Evolutionary conservation across 1,139 yeast species (phyloP), one percentile per base, ranked within the genome.

Genomic region (Geotrichum aggregatum): DNA sequence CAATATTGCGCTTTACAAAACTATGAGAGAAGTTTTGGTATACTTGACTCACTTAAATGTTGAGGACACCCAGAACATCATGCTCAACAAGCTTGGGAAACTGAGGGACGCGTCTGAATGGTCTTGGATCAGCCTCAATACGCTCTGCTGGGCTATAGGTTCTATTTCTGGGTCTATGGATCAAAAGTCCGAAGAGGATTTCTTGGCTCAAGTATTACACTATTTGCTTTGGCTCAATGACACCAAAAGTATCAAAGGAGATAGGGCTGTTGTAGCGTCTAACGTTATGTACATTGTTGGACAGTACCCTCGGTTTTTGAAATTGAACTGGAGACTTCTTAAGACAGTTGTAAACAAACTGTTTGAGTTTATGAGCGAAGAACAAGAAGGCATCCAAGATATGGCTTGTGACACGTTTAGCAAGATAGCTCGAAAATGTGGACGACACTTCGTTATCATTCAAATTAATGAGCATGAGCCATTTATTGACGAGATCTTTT

Each of bases 341-440:
- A 91, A 91, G 70, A 92, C 98, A 0, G 99, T 92, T 45, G 92
- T 92, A 57, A 85, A 88, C 72, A 92, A 92, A 70, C 77, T 92
- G 63, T 92, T 92, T 71, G 98, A 94, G 71, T 92, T 92, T 65
- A 92, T 92, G 99, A 98, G 92, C 72, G 99, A 92, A 75, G 89
- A 97, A 26, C 98, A 92, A 69, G 99, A 91, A 71, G 98, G 98
- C 72, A 98, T 92, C 58, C 98, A 92, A 74, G 98, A 92, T 71
- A 92, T 92, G 98, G 98, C 99, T 8, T 92, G 98, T 76, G 98
- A 92, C 70, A 92, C 99, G 0, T 92, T 92, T 68, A 91, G 91
- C 65, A 94, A 92, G 70, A 92, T 92, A 68, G 88, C 96, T 30
- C 84, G 81, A 62, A 92, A 92, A 72, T 92, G 98, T 77, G 91